Evolutionary conservation across 805 yeast species (phyloP), one percentile per base, ranked within the genome.

Genomic region (Saccharomycopsis selenospora): DNA sequence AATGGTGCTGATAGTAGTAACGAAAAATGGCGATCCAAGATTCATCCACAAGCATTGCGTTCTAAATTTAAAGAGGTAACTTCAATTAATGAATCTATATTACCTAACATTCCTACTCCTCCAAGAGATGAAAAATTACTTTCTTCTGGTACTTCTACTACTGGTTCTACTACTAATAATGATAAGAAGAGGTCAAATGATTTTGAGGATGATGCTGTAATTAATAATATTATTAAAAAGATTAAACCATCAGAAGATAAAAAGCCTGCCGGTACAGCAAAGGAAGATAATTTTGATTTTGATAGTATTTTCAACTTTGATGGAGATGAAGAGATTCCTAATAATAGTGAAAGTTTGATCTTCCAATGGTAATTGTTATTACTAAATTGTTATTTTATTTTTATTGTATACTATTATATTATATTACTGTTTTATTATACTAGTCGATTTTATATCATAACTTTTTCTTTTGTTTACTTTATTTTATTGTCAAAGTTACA

Each of bases 31-130:
- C 25, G 24, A 7, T 51, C 56, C n/a, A 53, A 48, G 36, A 43
- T 53, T 30, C 40, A 43, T 24, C 49, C 56, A 2, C 50, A 48
- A 41, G 44, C 54, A 3, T 44, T 53, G 14, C 43, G 56, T 26
- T 42, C 45, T 4, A 50, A 51, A 27, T 53, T 53, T 17, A 53
- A 53, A 20, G 54, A 53, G 26, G 56, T 50, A 28, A 43, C 54
- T 1, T 45, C 53, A 2, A 45, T 53, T 24, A 50, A 40, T 25
- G 53, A 51, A 14, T 38, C 41, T 5, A 13, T 50, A 6, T 42
- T 50, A n/a, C 49, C 56, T 4, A 51, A 51, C 13, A 51, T 51
- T 47, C 54, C 54, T 29, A 53, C 56, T 6, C 56, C 56, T 2
- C 56, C 56, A 2, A 51, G 47, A 28, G 56, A 53, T 36, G 46